Evolutionary conservation across 805 yeast species (phyloP), one percentile per base, ranked within the genome.

Genomic region (Scheffersomyces lignosus): DNA sequence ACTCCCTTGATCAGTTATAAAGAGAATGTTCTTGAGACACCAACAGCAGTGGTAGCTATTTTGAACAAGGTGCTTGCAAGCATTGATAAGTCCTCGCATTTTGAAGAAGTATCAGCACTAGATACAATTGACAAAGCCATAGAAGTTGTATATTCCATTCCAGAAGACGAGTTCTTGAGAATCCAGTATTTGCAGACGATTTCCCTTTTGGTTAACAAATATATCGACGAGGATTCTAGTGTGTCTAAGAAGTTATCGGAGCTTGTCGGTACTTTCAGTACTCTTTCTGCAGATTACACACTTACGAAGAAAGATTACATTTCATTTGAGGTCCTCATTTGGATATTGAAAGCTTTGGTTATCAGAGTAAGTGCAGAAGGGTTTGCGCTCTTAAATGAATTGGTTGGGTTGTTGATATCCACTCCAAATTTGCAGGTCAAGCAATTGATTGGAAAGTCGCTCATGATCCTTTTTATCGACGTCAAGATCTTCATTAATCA

Each of bases 271-370:
- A 7, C 7, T 10, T 20, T 20, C 10, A 20, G 9, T 10, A 7
- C 7, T 7, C 10, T 20, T 7, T 7, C 24, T 7, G 9, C 10
- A 10, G 10, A 20, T 20, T 20, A 7, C 24, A 20, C 7, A 10
- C 24, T 20, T 20, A 7, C 24, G 9, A 7, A 22, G 5, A 30
- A 27, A 1, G 43, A 47, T 7, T 16, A 39, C 2, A 30, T 33
- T 8, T 33, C 47, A 5, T 56, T 85, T 27, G 95, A 87, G 54
- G 53, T 73, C 0, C 56, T 71, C 8, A 64, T 82, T 2, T 89
- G 96, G 96, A 58, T 81, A 5, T 63, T 80, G 15, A 89, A 87
- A 56, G 90, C 86, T 0, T 65, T 86, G 33, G 52, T 86, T 0
- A 53, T 87, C 56, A 78, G 75, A 47, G 75, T 75, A 44, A 83